A percentile compares a stretch with the other conserved stretches of the same genome.
Conservation (phyloP, 768 basidiomycete genomes). For the Paxillus rubicundulus region DNA sequence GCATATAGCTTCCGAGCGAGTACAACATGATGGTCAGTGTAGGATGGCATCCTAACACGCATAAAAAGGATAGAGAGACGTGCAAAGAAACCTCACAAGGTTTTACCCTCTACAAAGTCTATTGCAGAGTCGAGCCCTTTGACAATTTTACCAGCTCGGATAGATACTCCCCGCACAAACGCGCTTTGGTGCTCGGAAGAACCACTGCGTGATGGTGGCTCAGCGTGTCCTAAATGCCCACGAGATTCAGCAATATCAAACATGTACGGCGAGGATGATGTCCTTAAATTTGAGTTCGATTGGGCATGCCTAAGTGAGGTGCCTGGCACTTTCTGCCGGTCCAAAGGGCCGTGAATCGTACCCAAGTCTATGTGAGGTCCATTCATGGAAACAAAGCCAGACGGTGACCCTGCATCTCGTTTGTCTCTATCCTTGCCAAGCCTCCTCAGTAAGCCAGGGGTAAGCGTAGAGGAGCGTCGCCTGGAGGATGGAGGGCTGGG, state of each 20-base stretch:
- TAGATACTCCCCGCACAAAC: slow-evolving; percentile 34
- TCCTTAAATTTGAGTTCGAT: slow-evolving; percentile 28
- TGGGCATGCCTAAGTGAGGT: slow-evolving; percentile 17
- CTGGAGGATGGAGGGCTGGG: slow-evolving; percentile 1
- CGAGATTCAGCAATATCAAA: slow-evolving; percentile 10
- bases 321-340: neutral
- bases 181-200: slow-evolving; percentile 25
- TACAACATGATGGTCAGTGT: neutral
- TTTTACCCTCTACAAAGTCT: slow-evolving; percentile 38
- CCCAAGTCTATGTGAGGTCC: neutral
- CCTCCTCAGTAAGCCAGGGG: slow-evolving; percentile 3
- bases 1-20: neutral
- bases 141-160: slow-evolving; percentile 37
- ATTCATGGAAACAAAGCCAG: neutral
- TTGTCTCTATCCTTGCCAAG: slow-evolving; percentile 10
- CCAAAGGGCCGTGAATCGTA: neutral
- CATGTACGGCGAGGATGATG: slow-evolving; percentile 8
- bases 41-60: neutral
- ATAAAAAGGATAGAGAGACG: neutral
- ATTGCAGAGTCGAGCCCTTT: slow-evolving; percentile 39
- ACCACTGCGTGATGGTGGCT: slow-evolving; percentile 19
- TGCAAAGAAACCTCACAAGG: neutral
- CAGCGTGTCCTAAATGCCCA: slow-evolving; percentile 1
- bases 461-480: slow-evolving; percentile 28
- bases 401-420: neutral